A percentile compares a stretch with the other conserved stretches of the same genome.
These are phyloP conservation scores for Clonostachys rhizophaga DNA, from an alignment of 2,329 filamentous ascomycete genomes.

Conservation along the genomic window DNA sequence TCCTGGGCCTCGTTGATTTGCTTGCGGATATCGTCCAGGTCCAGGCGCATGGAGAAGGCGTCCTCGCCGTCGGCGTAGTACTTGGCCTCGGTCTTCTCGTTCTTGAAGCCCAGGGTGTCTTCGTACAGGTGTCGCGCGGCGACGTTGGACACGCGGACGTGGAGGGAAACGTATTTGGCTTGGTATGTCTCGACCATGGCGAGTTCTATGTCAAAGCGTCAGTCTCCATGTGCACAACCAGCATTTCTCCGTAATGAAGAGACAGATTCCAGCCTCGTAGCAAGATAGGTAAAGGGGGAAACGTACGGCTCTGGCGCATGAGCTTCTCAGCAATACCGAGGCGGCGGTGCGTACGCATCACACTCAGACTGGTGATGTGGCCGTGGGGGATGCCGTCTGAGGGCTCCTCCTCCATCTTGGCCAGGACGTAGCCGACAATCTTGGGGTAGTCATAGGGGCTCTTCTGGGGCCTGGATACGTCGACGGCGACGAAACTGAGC, in stretches of 20 bases:
- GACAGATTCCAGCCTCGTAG: not conserved
- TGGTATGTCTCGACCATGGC: constrained; percentile 96
- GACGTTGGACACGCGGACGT: constrained; percentile 90
- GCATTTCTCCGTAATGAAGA: no score
- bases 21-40: constrained; percentile 60
- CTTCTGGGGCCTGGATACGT: constrained; percentile 74
- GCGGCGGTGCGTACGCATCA: constrained; percentile 92
- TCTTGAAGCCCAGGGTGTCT: constrained; percentile 83
- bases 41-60: constrained; percentile 89
- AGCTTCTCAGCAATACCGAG: constrained; percentile 94
- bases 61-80: constrained; percentile 99
- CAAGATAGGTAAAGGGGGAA: not conserved
- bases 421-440: constrained; percentile 98
- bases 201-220: constrained; percentile 52
- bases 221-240: not conserved
- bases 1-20: constrained; percentile 33
- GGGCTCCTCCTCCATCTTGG: constrained; percentile 99
- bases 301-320: constrained; percentile 91
- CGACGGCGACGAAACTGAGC: constrained; percentile 92
- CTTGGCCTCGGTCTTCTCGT: constrained; percentile 79
- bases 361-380: constrained; percentile 90
- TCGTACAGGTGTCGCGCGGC: constrained; percentile 91
- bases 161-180: constrained; percentile 89
- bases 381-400: constrained; percentile 86
- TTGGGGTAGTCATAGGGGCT: constrained; percentile 87